Conservation (phyloP, 106 monocot genomes). For the Allium cepa region DNA sequence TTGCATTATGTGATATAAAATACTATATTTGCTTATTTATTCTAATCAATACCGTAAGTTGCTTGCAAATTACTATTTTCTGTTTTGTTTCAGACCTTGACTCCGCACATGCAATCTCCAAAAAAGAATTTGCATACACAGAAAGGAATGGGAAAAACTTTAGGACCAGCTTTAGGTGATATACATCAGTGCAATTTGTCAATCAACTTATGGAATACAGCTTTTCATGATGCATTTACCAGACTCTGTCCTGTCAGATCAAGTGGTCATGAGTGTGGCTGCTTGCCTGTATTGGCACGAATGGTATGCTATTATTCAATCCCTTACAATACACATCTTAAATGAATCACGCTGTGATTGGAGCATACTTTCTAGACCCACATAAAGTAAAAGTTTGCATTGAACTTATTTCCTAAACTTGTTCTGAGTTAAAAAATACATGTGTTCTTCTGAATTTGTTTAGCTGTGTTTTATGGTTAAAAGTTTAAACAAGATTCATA, state of each 20-base stretch:
- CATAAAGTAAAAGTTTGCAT: too few species aligned
- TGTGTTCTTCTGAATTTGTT: too few species aligned
- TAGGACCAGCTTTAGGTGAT: slow-evolving; percentile 57
- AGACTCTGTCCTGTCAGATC: slow-evolving; percentile 80
- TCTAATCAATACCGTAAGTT: not conserved
- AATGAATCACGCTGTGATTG: too few species aligned
- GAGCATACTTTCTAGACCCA: too few species aligned
- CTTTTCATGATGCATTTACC: slow-evolving; percentile 77
- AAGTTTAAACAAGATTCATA: too few species aligned
- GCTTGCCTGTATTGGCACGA: slow-evolving; percentile 75
- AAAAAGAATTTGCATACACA: slow-evolving; percentile 24
- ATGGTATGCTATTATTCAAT: slow-evolving; percentile 35
- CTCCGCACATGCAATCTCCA: slow-evolving; percentile 86
- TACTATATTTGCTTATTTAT: not conserved
- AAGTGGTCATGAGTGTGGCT: slow-evolving; percentile 93
- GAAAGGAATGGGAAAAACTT: slow-evolving; percentile 26
- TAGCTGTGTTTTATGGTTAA: too few species aligned
- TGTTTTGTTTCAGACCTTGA: slow-evolving; percentile 49
- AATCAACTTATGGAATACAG: slow-evolving; percentile 76
- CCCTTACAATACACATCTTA: not conserved
- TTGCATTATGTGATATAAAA: not conserved
- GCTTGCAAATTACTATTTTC: not conserved
- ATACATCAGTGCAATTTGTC: slow-evolving; percentile 65
- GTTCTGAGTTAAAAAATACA: too few species aligned
- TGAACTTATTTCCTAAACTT: too few species aligned